A percentile compares a stretch with the other conserved stretches of the same genome.
Evolutionary conservation across 1,284 basidiomycete genomes (phyloP).

Genomic region (Ceratobasidium sp.): DNA sequence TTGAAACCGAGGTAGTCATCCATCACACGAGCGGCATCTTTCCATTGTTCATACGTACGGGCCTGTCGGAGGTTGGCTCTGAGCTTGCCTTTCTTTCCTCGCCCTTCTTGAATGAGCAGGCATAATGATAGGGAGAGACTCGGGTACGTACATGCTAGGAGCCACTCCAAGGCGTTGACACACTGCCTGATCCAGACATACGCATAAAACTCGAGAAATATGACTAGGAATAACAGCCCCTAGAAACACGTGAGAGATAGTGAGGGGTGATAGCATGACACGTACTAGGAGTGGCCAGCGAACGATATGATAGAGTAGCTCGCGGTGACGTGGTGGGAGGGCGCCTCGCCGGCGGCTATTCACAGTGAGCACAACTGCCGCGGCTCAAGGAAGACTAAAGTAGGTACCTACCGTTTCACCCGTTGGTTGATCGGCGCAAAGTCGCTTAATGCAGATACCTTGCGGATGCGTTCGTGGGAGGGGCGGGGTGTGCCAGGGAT

Average conservation of each 20-base stretch:
- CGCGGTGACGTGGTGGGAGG: conserved; percentile 60
- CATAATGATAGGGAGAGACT: not conserved
- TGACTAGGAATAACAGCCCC: conserved; percentile 86
- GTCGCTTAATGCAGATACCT: conserved; percentile 89
- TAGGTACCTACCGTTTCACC: conserved; percentile 69
- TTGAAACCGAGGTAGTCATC: conserved; percentile 87
- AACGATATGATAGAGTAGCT: conserved; percentile 83
- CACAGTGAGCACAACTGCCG: conserved; percentile 16
- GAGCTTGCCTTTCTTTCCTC: conserved; percentile 84
- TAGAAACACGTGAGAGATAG: conserved; percentile 54
- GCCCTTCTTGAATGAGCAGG: conserved; percentile 64
- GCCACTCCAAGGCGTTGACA: conserved; percentile 93
- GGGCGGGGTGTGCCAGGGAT: conserved; percentile 56
- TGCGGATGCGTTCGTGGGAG: conserved; percentile 65
- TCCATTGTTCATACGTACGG: conserved; percentile 69
- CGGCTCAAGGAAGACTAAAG: conserved; percentile 49
- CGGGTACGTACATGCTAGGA: conserved; percentile 79
- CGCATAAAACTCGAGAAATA: conserved; percentile 85
- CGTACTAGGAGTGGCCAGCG: conserved; percentile 91
- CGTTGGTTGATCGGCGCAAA: conserved; percentile 92
- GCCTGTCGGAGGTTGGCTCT: conserved; percentile 82
- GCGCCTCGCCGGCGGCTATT: conserved; percentile 39
- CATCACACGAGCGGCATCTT: conserved; percentile 78
- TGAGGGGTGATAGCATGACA: conserved; percentile 38
- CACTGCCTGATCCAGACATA: conserved; percentile 89